Base-by-base conservation (phyloP, 1,284 basidiomycete genomes). In the Schizophyllum amplum region DNA sequence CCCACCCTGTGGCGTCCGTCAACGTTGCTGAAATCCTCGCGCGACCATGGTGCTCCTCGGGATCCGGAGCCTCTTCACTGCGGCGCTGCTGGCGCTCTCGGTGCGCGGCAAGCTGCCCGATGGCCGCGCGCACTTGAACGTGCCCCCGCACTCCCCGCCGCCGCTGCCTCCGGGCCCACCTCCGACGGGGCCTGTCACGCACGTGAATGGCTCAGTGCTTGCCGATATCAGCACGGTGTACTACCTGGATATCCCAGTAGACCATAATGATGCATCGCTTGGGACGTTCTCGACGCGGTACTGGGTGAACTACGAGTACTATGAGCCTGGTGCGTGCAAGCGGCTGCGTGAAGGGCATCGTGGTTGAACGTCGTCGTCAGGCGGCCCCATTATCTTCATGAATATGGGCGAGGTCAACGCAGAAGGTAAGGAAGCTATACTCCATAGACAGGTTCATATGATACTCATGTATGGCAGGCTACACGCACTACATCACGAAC, bases 221-320 rank as follows among this genome's bases (percentile, higher is more conserved):
- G 76, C 77, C 13, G 71, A 75, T 4, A 75, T 75, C 60, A 74
- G 74, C 52, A 82, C 77, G 0, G 75, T 77, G 2, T 88, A 85
- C 68, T 72, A 71, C 61, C 89, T 89, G 62, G 71, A 81, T 63
- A 86, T 88, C 65, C 71, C 87, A 59, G 84, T 88, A 56, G 86
- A 90, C 69, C 87, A 89, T 67, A 80, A 73, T 58, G 76, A 86
- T 47, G 81, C 84, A 5, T 71, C 71, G 15, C 71, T 80, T 15
- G 87, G 86, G 13, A 89, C 84, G 7, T 89, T 89, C 69, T 73
- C 82, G 68, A 87, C 88, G 67, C 77, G 86, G 47, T 89, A 77
- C 68, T 87, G 82, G 82, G 75, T 79, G 61, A 78, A 80, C 50
- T 82, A 73, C 67, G 79, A 85, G 65, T 84, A 74, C 64, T 86